Evolutionary conservation across 441 rosid species (phyloP).

Genomic region (Populus hybrid): DNA sequence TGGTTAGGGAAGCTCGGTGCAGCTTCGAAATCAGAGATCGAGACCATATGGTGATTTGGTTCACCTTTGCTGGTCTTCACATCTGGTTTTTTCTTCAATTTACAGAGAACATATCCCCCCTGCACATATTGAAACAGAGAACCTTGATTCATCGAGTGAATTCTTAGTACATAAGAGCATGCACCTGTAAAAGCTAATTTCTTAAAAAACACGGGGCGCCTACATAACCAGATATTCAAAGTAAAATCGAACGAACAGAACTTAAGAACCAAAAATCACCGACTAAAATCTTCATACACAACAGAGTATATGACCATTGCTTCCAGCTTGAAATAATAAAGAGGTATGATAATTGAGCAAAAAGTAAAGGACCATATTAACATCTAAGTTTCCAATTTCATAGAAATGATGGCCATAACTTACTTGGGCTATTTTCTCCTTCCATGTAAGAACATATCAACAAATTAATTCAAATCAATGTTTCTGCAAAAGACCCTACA

Average conservation of each 20-base stretch:
- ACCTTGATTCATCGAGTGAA: not conserved
- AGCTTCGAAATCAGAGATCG: not conserved
- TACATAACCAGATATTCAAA: not conserved
- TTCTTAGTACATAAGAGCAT: not conserved
- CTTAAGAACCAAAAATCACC: not conserved
- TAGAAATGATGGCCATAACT: not conserved
- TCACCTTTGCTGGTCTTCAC: not conserved
- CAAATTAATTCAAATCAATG: not conserved
- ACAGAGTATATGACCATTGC: not conserved
- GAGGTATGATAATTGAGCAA: not conserved
- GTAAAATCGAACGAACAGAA: not conserved
- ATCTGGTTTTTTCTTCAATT: slow-evolving; percentile 17
- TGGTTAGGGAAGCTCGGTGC: not conserved
- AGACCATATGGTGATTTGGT: not conserved
- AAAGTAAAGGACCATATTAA: not conserved
- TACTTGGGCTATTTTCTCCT: not conserved
- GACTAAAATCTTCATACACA: not conserved
- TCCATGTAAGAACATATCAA: not conserved
- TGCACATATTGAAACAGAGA: not conserved
- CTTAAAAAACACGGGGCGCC: not conserved
- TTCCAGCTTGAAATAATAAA: not conserved
- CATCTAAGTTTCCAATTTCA: not conserved
- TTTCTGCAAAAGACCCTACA: not conserved
- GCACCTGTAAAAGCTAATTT: not conserved
- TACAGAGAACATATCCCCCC: slow-evolving; percentile 24